A percentile compares a stretch with the other conserved stretches of the same genome.
These are phyloP conservation scores for Ophiosphaerella narmari DNA, from an alignment of 2,329 filamentous ascomycete genomes.

Conservation along the genomic window DNA sequence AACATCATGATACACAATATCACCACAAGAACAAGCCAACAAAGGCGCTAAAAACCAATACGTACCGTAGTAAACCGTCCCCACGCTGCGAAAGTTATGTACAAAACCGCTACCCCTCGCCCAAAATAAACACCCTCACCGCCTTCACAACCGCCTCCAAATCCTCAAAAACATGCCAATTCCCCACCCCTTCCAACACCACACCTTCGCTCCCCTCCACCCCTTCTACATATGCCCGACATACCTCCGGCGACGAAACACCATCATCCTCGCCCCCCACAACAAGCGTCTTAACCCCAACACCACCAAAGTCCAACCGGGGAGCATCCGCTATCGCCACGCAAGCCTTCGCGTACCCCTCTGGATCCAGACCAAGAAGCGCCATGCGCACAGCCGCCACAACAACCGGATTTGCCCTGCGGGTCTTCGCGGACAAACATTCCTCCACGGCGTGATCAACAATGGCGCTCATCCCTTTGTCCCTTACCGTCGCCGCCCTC, in stretches of 20 bases:
- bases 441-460: conserved; percentile 45
- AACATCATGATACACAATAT: too few relatives aligned
- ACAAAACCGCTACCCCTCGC: too few relatives aligned
- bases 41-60: too few relatives aligned
- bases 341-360: conserved; percentile 62
- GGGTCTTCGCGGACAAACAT: conserved; percentile 46
- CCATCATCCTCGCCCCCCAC: conserved; percentile 55
- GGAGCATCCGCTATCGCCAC: conserved; percentile 53
- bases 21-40: too few relatives aligned
- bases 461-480: conserved; percentile 52
- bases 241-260: conserved; percentile 46
- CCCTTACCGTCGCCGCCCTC: conserved; percentile 41
- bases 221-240: conserved; percentile 36
- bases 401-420: conserved; percentile 47
- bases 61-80: too few relatives aligned
- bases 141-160: not conserved
- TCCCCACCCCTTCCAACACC: conserved; percentile 51
- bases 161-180: conserved; percentile 60
- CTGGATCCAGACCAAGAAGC: conserved; percentile 55
- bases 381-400: conserved; percentile 50
- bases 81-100: too few relatives aligned
- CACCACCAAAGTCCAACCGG: conserved; percentile 38
- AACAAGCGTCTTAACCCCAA: conserved; percentile 37
- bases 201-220: conserved; percentile 34
- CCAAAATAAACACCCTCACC: too few relatives aligned